A percentile compares a stretch with the other conserved stretches of the same genome.
phyloP scores from a whole-genome alignment of 2,329 filamentous ascomycete genomes.

The Aspergillus carbonarius region DNA sequence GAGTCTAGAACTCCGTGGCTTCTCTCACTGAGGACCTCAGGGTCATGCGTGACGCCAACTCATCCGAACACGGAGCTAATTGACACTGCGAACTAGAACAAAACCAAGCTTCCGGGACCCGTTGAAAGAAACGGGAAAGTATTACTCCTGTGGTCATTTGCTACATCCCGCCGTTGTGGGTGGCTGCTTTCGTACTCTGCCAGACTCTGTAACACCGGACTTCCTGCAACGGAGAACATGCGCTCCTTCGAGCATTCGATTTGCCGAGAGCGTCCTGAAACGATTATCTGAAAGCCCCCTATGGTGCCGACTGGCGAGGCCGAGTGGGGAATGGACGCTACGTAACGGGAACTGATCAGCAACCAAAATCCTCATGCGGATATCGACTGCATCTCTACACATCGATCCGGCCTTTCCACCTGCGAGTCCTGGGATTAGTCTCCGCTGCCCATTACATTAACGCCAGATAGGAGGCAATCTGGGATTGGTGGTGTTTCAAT shows the following conservation, averaged over 20 bases:
- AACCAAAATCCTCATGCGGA: background rate
- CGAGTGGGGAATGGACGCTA: background rate
- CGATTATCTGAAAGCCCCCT: background rate
- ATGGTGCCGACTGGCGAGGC: background rate
- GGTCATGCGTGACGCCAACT: background rate
- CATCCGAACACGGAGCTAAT: background rate
- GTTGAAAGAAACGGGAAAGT: background rate
- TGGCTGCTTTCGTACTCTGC: background rate
- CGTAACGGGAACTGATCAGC: background rate
- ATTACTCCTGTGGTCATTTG: background rate
- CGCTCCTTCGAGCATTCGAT: background rate
- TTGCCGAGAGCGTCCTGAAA: background rate
- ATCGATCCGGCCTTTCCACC: background rate
- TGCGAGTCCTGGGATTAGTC: background rate
- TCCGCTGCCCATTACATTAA: background rate
- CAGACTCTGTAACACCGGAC: background rate
- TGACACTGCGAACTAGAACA: background rate
- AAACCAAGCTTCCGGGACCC: background rate
- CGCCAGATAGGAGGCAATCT: background rate
- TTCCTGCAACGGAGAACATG: background rate
- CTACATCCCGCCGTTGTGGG: background rate
- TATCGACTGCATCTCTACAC: background rate
- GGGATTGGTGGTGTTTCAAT: slow-evolving; percentile 1
- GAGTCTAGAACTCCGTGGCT: background rate
- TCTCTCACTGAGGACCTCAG: background rate